Percentiles rank a stretch among this genome's conserved stretches.
Evolutionary conservation across 2,329 filamentous ascomycete species (phyloP).

Genomic region (Gyromitra esculenta): DNA sequence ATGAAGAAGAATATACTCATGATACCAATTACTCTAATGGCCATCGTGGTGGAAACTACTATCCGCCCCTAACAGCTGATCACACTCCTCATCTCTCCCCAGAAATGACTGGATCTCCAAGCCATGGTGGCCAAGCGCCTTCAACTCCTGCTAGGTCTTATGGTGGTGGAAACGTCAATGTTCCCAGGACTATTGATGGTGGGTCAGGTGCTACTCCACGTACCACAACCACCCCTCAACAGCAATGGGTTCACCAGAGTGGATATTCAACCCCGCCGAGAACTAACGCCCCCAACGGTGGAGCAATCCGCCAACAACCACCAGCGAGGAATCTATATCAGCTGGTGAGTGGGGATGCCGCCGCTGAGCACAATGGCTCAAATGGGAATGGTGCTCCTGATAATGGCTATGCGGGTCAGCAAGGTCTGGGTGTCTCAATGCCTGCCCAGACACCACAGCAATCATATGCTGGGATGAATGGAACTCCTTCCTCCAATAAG

Average conservation of each 20-base stretch:
- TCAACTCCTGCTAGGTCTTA: constrained; percentile 53
- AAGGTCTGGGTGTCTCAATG: constrained; percentile 61
- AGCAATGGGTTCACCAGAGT: constrained; percentile 75
- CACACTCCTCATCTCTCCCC: constrained; percentile 73
- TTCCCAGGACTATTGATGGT: constrained; percentile 67
- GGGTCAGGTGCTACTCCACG: constrained; percentile 82
- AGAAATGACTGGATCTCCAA: constrained; percentile 83
- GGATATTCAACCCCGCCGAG: constrained; percentile 85
- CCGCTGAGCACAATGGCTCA: constrained; percentile 72
- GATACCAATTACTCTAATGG: constrained; percentile 78
- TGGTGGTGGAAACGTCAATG: constrained; percentile 46
- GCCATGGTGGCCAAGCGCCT: constrained; percentile 68
- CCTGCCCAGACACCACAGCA: constrained; percentile 56
- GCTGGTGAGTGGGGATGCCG: constrained; percentile 78
- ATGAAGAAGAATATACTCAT: constrained; percentile 84
- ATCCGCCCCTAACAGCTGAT: constrained; percentile 74
- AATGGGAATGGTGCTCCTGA: constrained; percentile 77
- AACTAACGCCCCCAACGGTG: constrained; percentile 55
- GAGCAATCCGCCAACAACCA: constrained; percentile 64
- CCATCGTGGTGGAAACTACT: constrained; percentile 79
- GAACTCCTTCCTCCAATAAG: constrained; percentile 65
- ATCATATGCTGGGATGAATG: constrained; percentile 54
- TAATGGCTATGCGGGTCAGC: constrained; percentile 72
- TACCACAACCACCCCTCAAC: constrained; percentile 76
- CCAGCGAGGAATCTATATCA: constrained; percentile 86